Evolutionary conservation across 169 alveolate species (phyloP).

Genomic region (Plasmodium sp.): DNA sequence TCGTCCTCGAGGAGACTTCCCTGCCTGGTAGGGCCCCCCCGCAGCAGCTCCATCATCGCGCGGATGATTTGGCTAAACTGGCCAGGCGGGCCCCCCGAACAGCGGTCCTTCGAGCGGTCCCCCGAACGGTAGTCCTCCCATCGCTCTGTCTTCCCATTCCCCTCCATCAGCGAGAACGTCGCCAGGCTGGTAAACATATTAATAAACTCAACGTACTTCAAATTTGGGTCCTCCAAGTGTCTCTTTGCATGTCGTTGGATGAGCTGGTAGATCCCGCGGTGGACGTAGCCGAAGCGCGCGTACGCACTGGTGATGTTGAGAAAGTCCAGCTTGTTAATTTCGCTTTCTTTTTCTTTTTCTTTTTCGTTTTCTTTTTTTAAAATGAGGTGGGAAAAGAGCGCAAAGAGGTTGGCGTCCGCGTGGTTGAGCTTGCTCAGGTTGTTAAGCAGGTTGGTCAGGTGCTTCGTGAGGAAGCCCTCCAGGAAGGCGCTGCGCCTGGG

Average conservation of each 20-base stretch:
- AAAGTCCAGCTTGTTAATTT: conserved; percentile 43
- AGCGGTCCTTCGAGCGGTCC: not conserved
- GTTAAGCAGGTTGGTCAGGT: conserved; percentile 49
- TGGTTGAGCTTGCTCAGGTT: conserved; percentile 57
- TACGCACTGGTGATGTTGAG: conserved; percentile 63
- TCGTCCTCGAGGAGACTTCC: not conserved
- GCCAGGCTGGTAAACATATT: conserved; percentile 51
- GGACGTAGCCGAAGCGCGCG: conserved; percentile 27
- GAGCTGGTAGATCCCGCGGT: conserved; percentile 2
- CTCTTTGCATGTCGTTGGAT: not conserved
- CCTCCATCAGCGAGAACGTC: conserved; percentile 25
- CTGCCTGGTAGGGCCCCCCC: not conserved
- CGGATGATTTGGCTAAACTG: not conserved
- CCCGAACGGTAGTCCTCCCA: not conserved
- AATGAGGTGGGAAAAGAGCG: conserved; percentile 38
- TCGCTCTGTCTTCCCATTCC: not conserved
- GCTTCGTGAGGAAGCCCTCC: conserved; percentile 12
- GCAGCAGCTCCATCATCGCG: not conserved
- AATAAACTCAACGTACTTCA: conserved; percentile 56
- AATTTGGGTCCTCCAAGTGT: not conserved
- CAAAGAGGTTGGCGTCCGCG: conserved; percentile 40
- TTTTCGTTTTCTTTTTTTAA: conserved; percentile 34
- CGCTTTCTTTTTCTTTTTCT: conserved; percentile 12
- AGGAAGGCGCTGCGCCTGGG: conserved; percentile 2
- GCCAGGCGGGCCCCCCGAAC: not conserved